phyloP scores from a whole-genome alignment of 2,329 filamentous ascomycete genomes.

The Calonectria pseudoturangicola region DNA sequence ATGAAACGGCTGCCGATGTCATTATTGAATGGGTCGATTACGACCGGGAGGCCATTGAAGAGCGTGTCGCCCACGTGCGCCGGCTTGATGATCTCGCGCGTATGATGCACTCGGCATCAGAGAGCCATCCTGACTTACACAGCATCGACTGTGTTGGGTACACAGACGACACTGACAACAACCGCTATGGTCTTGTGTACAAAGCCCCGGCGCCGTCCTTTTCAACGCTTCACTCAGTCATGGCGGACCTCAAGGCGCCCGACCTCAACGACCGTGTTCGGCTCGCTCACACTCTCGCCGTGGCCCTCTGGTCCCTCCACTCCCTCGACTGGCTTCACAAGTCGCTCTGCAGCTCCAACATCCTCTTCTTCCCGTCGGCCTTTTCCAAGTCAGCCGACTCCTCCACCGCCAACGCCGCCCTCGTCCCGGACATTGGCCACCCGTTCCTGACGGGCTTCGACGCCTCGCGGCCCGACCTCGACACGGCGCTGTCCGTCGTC shows the following conservation, averaged over 20 bases:
- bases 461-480: conserved; percentile 71
- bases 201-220: conserved; percentile 60
- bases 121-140: conserved; percentile 67
- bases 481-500: conserved; percentile 68
- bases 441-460: conserved; percentile 73
- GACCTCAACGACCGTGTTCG: conserved; percentile 66
- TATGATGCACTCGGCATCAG: conserved; percentile 68
- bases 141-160: conserved; percentile 69
- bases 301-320: conserved; percentile 70
- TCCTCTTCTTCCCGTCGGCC: conserved; percentile 71
- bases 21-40: conserved; percentile 68
- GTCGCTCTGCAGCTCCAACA: conserved; percentile 71
- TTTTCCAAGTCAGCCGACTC: conserved; percentile 59
- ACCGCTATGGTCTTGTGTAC: conserved; percentile 67
- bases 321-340: conserved; percentile 75
- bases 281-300: conserved; percentile 64
- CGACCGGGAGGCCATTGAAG: conserved; percentile 64
- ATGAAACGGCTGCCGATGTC: conserved; percentile 60
- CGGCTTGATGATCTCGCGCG: conserved; percentile 67
- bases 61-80: conserved; percentile 65
- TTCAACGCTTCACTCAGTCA: conserved; percentile 63
- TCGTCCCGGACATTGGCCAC: conserved; percentile 62
- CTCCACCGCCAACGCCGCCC: conserved; percentile 59
- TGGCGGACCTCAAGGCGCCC: conserved; percentile 64
- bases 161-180: conserved; percentile 62